These are phyloP conservation scores for Penicillium sp. DNA, from an alignment of 2,329 filamentous ascomycete genomes.

Conservation along the genomic window DNA sequence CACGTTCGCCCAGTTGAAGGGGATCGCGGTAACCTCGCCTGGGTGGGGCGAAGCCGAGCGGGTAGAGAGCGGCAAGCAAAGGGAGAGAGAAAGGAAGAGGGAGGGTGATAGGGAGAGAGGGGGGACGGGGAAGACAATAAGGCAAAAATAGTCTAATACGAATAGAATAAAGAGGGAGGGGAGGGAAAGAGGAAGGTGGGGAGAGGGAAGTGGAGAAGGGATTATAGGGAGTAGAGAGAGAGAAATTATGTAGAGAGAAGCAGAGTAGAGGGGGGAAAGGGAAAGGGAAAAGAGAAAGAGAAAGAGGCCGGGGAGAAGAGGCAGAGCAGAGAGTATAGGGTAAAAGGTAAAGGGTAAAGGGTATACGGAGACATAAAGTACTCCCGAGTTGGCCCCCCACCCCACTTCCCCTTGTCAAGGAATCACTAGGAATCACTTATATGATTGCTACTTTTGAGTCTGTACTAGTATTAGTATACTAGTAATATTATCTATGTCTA, in stretches of 20 bases:
- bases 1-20: neutral
- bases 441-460: no score
- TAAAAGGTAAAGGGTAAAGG: no score
- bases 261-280: slow-evolving; percentile 9
- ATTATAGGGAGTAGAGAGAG: no score
- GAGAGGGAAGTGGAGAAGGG: slow-evolving; percentile 6
- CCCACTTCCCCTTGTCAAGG: no score
- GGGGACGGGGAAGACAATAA: slow-evolving; percentile 5
- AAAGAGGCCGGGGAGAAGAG: slow-evolving; percentile 4
- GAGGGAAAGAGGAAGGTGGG: slow-evolving; percentile 17
- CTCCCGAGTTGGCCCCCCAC: no score
- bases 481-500: no score
- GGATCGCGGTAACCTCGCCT: slow-evolving; percentile 23
- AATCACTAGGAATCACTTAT: no score
- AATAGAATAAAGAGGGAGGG: slow-evolving; percentile 7
- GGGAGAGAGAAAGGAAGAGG: slow-evolving; percentile 2
- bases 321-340: no score
- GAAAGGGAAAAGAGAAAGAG: slow-evolving; percentile 9
- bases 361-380: no score
- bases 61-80: neutral
- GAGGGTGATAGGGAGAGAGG: slow-evolving; percentile 11
- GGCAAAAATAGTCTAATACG: no score
- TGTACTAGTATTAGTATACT: no score
- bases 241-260: slow-evolving; percentile 13
- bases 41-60: slow-evolving; percentile 17